Base-by-base conservation (phyloP, 306 rosid species). In the Trichosanthes truncata region DNA sequence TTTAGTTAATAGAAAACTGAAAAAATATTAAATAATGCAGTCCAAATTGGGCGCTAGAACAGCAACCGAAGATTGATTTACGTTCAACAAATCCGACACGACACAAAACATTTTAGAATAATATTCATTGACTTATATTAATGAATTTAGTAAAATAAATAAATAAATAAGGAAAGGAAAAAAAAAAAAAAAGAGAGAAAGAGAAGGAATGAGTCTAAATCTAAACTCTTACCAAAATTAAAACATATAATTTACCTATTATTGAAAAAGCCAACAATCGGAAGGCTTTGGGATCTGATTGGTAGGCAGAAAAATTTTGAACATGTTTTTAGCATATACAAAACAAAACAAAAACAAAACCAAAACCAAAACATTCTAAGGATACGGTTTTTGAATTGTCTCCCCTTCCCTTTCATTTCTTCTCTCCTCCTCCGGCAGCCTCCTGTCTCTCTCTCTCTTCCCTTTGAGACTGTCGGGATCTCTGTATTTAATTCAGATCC, bases 361-460 rank as follows among this genome's bases (percentile, higher is more conserved):
- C 9, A 6, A 60, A 26, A 40, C 0, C n/a, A 72, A 26, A 7
- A 9, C 77, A 73, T 46, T 73, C 4, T 29, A 51, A 74, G 78
- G 78, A 74, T 72, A 72, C 77, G 59, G 59, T 72, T 72, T 48
- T 72, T 14, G 57, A 72, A 74, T 74, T 18, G 61, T 72, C 40
- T 72, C 23, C 61, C 78, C 6, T 73, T 43, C 43, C 52, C 12
- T 40, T 26, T 21, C 74, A 4, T n/a, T 45, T 38, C 74, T 23
- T 45, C 23, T 45, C 38, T 45, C 15, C 38, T 45, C 15, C 40
- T 72, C 77, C 77, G 77, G 56, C 77, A 72, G 77, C 77, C 77
- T 72, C 52, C 41, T 36, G 14, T 62, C n/a, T n/a, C 31, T 67
- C 74, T 67, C 74, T 80, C 23, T 76, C 72, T 18, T 26, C 41